These are phyloP conservation scores for Aspergillus phoenicis DNA, from an alignment of 2,329 filamentous ascomycete species.

Conservation along the genomic window DNA sequence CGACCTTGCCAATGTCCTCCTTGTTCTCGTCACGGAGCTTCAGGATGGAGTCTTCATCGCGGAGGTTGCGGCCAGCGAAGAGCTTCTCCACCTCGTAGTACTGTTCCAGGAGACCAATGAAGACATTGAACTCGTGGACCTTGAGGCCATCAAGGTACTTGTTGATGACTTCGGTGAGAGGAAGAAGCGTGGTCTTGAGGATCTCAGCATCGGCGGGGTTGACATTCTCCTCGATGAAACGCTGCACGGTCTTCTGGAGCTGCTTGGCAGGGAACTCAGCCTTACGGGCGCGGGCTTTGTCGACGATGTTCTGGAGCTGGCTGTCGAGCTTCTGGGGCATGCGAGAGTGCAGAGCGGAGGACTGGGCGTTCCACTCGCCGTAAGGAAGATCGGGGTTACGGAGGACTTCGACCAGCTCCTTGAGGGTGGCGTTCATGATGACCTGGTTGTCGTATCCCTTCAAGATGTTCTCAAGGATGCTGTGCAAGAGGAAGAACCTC, in stretches of 20 bases:
- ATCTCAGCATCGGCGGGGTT: slow-evolving; percentile 70
- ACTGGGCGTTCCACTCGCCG: slow-evolving; percentile 94
- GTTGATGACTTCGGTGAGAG: slow-evolving; percentile 75
- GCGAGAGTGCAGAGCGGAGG: slow-evolving; percentile 92
- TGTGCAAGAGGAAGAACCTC: slow-evolving; percentile 75
- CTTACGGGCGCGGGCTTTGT: slow-evolving; percentile 75
- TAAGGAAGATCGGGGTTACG: slow-evolving; percentile 89
- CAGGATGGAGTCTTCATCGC: slow-evolving; percentile 92
- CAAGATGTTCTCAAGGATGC: slow-evolving; percentile 83
- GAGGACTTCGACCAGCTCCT: slow-evolving; percentile 86
- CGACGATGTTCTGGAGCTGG: slow-evolving; percentile 80
- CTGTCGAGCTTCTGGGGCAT: slow-evolving; percentile 94
- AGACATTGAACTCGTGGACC: slow-evolving; percentile 81
- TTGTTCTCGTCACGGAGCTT: slow-evolving; percentile 95
- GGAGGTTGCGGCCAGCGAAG: slow-evolving; percentile 80
- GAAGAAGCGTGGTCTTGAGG: slow-evolving; percentile 71
- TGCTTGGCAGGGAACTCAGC: slow-evolving; percentile 91
- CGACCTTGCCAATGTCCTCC: slow-evolving; percentile 81
- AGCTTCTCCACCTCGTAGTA: slow-evolving; percentile 84
- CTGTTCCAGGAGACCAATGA: slow-evolving; percentile 74
- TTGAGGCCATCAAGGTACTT: slow-evolving; percentile 87
- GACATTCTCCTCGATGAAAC: slow-evolving; percentile 87
- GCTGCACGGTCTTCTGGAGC: slow-evolving; percentile 77
- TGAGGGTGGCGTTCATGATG: slow-evolving; percentile 85
- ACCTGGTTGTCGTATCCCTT: slow-evolving; percentile 96